Base-by-base conservation (phyloP, 129 eudicot genomes). In the Saussurea involucrata region DNA sequence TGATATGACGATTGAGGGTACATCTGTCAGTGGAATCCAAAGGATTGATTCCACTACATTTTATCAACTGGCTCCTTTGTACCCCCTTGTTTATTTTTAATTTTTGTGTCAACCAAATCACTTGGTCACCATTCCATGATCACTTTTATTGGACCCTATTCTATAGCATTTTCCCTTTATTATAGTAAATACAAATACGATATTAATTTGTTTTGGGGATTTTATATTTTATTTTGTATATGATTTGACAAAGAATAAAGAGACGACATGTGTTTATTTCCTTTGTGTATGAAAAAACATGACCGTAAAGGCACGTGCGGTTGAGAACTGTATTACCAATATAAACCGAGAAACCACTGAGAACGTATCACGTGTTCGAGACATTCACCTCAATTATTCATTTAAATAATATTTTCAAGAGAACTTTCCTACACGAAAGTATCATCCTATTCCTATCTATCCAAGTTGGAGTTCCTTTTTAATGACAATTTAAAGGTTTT, bases 1-100 rank as follows among this genome's bases (percentile, higher is more conserved):
- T 78, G 36, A 76, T 57, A 9, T 49, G 80, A 73, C 73, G 69
- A 68, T 7, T 66, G 80, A 78, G 82, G 92, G 87, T 58, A 80
- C 89, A 88, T 69, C 71, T 76, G n/a, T 71, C 80, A 85, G 92
- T 88, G 92, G 89, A 83, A 79, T 79, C 44, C 83, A 76, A 82
- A 63, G 74, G 81, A 13, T 60, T 83, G 57, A 79, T 80, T 86
- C 90, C 90, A 86, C 85, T 74, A 80, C 69, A 74, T 72, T 12
- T 73, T 71, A 67, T 53, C 73, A 82, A 49, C 60, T 68, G 46
- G 27, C 73, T 66, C 78, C 66, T 69, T 77, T 63, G 78, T 63
- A 72, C 75, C 73, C 63, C 20, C 78, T 49, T 69, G 53, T 66
- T 75, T 46, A 68, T 72, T 81, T 27, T 66, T 73, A 66, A 20